Conservation (phyloP, 176 grass and related monocot genomes). For the Raddia guianensis region DNA sequence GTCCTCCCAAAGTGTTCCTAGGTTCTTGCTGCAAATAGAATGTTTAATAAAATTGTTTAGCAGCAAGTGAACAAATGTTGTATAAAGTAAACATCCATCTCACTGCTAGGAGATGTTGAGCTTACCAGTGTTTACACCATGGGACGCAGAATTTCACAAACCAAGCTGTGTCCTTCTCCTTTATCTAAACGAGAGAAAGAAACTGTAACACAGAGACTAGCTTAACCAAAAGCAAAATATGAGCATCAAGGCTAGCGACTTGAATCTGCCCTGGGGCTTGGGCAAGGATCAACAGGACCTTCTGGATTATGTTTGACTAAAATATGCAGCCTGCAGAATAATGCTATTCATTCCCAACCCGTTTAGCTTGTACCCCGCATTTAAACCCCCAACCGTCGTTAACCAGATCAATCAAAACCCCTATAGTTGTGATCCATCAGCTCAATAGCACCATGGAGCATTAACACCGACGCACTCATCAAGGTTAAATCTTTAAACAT, state of each 20-base stretch:
- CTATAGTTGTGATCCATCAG: neutral
- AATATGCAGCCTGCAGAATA: neutral
- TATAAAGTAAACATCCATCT: constrained; percentile 25
- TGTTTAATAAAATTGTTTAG: constrained; percentile 22
- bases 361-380: neutral
- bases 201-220: constrained; percentile 10
- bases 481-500: neutral
- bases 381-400: neutral
- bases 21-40: constrained; percentile 72
- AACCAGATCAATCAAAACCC: neutral
- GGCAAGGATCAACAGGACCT: neutral
- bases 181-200: constrained; percentile 55
- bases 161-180: constrained; percentile 91
- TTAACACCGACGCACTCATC: neutral
- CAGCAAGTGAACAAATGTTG: neutral
- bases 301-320: neutral
- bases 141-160: constrained; percentile 91
- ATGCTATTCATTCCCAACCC: neutral
- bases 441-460: neutral
- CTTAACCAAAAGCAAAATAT: neutral
- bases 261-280: neutral
- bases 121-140: constrained; percentile 98
- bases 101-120: neutral
- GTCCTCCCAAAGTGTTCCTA: constrained; percentile 95
- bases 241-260: neutral